Base-by-base conservation (phyloP, 495 filamentous ascomycete genomes). In the Penicillium dipodomyicola region DNA sequence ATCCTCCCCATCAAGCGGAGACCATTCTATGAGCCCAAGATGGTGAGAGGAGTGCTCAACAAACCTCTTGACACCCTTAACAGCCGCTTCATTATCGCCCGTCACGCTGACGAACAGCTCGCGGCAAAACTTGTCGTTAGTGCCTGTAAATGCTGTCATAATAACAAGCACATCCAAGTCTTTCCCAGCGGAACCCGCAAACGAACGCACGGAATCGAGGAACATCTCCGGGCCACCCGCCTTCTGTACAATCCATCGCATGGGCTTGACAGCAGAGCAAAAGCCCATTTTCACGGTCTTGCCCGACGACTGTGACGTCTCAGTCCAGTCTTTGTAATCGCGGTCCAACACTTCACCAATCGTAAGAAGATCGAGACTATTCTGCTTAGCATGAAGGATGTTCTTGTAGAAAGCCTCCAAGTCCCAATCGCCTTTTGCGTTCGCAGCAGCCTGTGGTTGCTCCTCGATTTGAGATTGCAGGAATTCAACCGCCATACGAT, bases 271-370 rank as follows among this genome's bases (percentile, higher is more conserved):
- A 5, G 89, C 78, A 11, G 84, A 84, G 45, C 86, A 87, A 45
- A 96, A 88, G 1, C 94, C 94, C 9, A 98, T 70, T 19, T 73
- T 80, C 29, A 82, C 48, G 1, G 56, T 71, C 19, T 64, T 57
- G 6, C 53, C 65, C 1, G 55, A 59, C 19, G 55, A 61, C 15
- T 59, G 46, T 2, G 66, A 53, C 0, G 50, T 64, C 63, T 90
- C 91, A 5, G 64, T 72, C 92, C 92, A 98, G 54, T 87, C 81
- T 73, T 98, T 98, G 72, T 94, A 98, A 70, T 98, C 94, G 60
- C 95, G 92, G 54, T 86, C 80, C 46, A 97, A 68, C 15, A 96
- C 80, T 58, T 97, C 95, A 3, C 82, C 69, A 56, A 94, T 66
- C 3, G 76, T 80, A 57, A 98, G 73, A 4, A 70, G 59, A 50